Evolutionary conservation across 1,139 yeast genomes (phyloP).

Genomic region (Pichia cactophila): DNA sequence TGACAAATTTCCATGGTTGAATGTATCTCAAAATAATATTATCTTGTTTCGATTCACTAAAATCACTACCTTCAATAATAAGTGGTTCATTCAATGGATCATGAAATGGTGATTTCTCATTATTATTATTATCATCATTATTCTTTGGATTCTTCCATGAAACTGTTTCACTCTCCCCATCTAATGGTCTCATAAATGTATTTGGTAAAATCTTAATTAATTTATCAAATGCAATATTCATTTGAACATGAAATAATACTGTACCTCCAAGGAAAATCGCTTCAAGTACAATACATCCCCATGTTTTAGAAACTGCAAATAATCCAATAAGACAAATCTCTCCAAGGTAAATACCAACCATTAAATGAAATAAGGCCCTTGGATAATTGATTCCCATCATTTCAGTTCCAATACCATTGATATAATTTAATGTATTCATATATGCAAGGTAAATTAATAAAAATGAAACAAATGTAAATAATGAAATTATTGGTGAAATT

Average conservation of each 20-base stretch:
- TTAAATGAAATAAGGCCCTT: constrained; percentile 63
- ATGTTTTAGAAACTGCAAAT: constrained; percentile 51
- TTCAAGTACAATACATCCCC: constrained; percentile 36
- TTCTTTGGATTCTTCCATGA: constrained; percentile 30
- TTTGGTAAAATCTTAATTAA: constrained; percentile 52
- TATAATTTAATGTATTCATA: constrained; percentile 58
- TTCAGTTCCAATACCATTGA: constrained; percentile 47
- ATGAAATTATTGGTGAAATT: constrained; percentile 67
- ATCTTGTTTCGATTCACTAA: constrained; percentile 7
- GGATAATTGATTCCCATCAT: constrained; percentile 68
- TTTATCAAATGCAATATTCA: constrained; percentile 40
- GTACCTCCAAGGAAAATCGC: constrained; percentile 35
- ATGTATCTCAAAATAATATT: constrained; percentile 20
- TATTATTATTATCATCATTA: constrained; percentile 14
- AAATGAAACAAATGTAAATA: constrained; percentile 56
- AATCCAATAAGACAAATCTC: constrained; percentile 73
- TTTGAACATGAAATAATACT: constrained; percentile 32
- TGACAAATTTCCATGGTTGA: constrained; percentile 29
- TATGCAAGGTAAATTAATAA: constrained; percentile 49
- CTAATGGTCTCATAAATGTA: constrained; percentile 63
- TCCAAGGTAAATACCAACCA: constrained; percentile 71
- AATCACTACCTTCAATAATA: constrained; percentile 27
- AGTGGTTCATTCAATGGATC: constrained; percentile 23
- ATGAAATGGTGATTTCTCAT: constrained; percentile 23
- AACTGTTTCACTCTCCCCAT: constrained; percentile 60